Evolutionary conservation across 208 protist genomes (phyloP).

Genomic region (Histomonas meleagridis): DNA sequence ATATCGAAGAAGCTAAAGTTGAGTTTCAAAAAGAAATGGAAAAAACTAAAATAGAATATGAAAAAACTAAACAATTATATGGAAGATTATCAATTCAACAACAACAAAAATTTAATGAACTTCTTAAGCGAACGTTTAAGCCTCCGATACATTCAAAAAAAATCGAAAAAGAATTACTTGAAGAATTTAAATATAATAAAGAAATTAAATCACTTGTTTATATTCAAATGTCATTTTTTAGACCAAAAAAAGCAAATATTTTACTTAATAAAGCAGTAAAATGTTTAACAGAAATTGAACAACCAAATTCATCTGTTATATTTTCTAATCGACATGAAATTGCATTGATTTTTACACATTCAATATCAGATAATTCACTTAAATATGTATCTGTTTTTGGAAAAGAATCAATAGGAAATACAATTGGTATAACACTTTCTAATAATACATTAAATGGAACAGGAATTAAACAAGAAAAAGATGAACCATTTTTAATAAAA

Average conservation of each 20-base stretch:
- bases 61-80: background rate
- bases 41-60: background rate
- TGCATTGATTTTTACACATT: background rate
- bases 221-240: conserved; percentile 16
- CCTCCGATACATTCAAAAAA: background rate
- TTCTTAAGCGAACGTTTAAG: background rate
- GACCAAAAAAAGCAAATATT: background rate
- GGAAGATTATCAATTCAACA: background rate
- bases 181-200: background rate
- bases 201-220: background rate
- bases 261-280: background rate
- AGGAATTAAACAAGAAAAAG: background rate
- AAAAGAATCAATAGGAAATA: background rate
- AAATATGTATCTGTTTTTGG: background rate
- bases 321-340: background rate
- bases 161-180: background rate
- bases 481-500: background rate
- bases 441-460: background rate
- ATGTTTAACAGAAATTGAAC: background rate
- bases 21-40: background rate
- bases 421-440: background rate
- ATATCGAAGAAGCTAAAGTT: background rate
- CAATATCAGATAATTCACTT: too few species aligned
- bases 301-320: background rate
- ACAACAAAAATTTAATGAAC: background rate